Conservation (phyloP, 768 basidiomycete species). For the Hygrocybe coccinea region DNA sequence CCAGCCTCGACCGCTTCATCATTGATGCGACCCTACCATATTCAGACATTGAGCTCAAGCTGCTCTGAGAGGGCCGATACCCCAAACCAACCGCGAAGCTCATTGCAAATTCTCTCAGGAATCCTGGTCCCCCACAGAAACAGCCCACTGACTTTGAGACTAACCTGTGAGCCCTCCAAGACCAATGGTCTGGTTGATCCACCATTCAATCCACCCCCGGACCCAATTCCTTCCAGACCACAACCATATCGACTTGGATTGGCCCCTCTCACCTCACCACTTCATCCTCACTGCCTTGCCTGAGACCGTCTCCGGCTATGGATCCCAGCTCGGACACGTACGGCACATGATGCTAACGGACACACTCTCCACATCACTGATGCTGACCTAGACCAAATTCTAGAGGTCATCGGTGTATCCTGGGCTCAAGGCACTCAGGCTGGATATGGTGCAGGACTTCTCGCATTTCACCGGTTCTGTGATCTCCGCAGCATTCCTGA, state of each 20-base stretch:
- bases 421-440: constrained; percentile 30
- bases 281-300: constrained; percentile 27
- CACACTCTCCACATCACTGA: constrained; percentile 19
- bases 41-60: background rate
- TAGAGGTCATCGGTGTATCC: constrained; percentile 17
- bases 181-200: background rate
- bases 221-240: background rate
- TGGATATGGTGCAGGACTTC: constrained; percentile 36
- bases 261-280: constrained; percentile 13
- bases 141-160: background rate
- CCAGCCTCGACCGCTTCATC: constrained; percentile 20
- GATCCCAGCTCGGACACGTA: constrained; percentile 14
- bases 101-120: background rate
- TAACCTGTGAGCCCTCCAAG: background rate
- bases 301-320: constrained; percentile 23
- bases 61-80: background rate
- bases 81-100: background rate
- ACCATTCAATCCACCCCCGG: no score
- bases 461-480: constrained; percentile 38
- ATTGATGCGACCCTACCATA: constrained; percentile 18
- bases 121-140: background rate
- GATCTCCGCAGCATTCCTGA: constrained; percentile 31
- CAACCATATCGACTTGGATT: constrained; percentile 9
- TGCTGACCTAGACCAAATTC: constrained; percentile 22
- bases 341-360: background rate